Percentiles rank a stretch among this genome's conserved stretches.
These are phyloP conservation scores for Xylaria castorea DNA, from an alignment of 495 filamentous ascomycete genomes.

Conservation along the genomic window DNA sequence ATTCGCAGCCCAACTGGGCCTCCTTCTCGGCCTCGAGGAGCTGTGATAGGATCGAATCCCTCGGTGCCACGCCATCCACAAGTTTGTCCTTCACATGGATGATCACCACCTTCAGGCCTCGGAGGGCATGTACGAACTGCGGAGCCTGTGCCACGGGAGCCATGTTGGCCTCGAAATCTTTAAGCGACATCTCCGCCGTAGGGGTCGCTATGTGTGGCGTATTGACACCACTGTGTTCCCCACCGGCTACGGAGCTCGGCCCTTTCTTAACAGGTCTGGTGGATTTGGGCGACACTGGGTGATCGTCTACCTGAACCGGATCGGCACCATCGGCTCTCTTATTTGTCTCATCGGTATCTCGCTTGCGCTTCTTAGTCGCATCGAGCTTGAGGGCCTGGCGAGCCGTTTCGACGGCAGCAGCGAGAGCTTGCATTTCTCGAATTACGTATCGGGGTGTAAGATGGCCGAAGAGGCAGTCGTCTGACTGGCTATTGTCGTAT, in stretches of 20 bases:
- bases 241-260: slow-evolving; percentile 16
- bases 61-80: slow-evolving; percentile 63
- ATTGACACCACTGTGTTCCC: slow-evolving; percentile 30
- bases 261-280: slow-evolving; percentile 33
- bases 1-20: slow-evolving; percentile 76
- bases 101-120: slow-evolving; percentile 69
- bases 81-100: slow-evolving; percentile 85
- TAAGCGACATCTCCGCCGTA: slow-evolving; percentile 45
- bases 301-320: slow-evolving; percentile 34
- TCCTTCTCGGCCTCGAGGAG: slow-evolving; percentile 65
- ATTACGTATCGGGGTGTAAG: slow-evolving; percentile 81
- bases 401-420: slow-evolving; percentile 63
- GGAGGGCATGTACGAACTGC: slow-evolving; percentile 41
- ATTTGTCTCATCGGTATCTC: slow-evolving; percentile 34
- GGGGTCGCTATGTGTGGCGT: slow-evolving; percentile 46
- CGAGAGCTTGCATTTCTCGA: slow-evolving; percentile 76
- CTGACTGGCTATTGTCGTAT: slow-evolving; percentile 77
- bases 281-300: slow-evolving; percentile 50
- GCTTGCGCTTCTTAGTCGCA: slow-evolving; percentile 52
- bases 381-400: slow-evolving; percentile 40
- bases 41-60: slow-evolving; percentile 71
- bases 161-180: slow-evolving; percentile 39
- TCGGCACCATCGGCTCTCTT: slow-evolving; percentile 20
- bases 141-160: background rate
- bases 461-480: slow-evolving; percentile 84